Base-by-base conservation (phyloP, 331 rosid genomes). In the Acacia pycnantha region DNA sequence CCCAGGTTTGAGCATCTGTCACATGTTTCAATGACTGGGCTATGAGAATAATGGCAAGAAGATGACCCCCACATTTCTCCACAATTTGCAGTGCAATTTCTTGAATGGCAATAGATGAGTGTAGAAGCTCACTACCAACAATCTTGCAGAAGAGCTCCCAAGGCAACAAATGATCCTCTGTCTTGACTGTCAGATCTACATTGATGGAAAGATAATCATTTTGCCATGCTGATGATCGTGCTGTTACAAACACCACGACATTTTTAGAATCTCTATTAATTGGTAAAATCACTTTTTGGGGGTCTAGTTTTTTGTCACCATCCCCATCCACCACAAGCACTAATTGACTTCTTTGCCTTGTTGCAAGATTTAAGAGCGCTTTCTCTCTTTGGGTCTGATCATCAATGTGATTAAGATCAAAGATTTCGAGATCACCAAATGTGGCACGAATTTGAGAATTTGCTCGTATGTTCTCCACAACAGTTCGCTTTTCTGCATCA, bases 191-290 rank as follows among this genome's bases (percentile, higher is more conserved):
- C 33, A 31, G 33, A 31, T 31, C 33, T 4, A 31, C 4, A 2
- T 31, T n/a, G n/a, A n/a, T n/a, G n/a, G n/a, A n/a, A n/a, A n/a
- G n/a, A n/a, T n/a, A n/a, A n/a, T n/a, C n/a, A n/a, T n/a, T n/a
- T n/a, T n/a, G n/a, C n/a, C n/a, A n/a, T n/a, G n/a, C n/a, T n/a
- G n/a, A n/a, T n/a, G n/a, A n/a, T 31, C 33, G 33, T 22, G 33
- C 11, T 70, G 53, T 22, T 41, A 70, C 41, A 70, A 70, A 70
- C 53, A 70, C 74, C 33, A 70, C 53, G 22, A 40, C 53, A n/a
- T 43, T 2, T n/a, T 7, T 0, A 41, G 31, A n/a, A n/a, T n/a
- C 4, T 31, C 1, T 0, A 0, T n/a, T 11, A 13, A 2, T 37
- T 68, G 18, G 31, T 11, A 40, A 68, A 3, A 1, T 24, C 73